Conservation (phyloP, 2,329 filamentous ascomycete species). For the Aspergillus ochraceus region DNA sequence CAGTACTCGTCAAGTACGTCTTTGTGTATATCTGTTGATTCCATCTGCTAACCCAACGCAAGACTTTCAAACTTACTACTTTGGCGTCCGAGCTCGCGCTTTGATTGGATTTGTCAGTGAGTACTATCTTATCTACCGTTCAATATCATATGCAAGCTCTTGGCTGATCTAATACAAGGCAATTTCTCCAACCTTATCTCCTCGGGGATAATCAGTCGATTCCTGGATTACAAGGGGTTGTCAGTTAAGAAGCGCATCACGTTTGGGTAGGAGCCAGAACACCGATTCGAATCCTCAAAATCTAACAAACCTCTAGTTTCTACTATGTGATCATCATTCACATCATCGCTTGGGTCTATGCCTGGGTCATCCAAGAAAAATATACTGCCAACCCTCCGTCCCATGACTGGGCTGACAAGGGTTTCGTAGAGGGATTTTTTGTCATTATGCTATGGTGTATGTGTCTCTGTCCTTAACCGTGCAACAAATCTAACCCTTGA, state of each 20-base stretch:
- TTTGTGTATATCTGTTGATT: neutral
- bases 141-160: neutral
- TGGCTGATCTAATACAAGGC: slow-evolving; percentile 14
- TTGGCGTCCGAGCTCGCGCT: slow-evolving; percentile 48
- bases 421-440: slow-evolving; percentile 51
- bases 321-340: slow-evolving; percentile 50
- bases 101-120: slow-evolving; percentile 48
- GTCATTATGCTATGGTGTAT: slow-evolving; percentile 49
- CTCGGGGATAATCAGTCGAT: slow-evolving; percentile 46
- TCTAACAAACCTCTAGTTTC: slow-evolving; percentile 28
- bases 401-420: slow-evolving; percentile 44
- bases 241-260: slow-evolving; percentile 45
- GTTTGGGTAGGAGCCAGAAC: slow-evolving; percentile 21
- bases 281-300: neutral
- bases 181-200: slow-evolving; percentile 46
- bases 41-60: slow-evolving; percentile 2
- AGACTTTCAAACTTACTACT: slow-evolving; percentile 54
- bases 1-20: slow-evolving; percentile 41
- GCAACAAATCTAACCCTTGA: slow-evolving; percentile 3
- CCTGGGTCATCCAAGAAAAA: slow-evolving; percentile 55
- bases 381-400: slow-evolving; percentile 45
- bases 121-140: slow-evolving; percentile 1
- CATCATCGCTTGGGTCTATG: slow-evolving; percentile 53
- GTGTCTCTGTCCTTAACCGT: neutral
- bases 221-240: slow-evolving; percentile 46